Conservation (phyloP, 805 yeast genomes). For the Monosporozyma yasuniensis region DNA sequence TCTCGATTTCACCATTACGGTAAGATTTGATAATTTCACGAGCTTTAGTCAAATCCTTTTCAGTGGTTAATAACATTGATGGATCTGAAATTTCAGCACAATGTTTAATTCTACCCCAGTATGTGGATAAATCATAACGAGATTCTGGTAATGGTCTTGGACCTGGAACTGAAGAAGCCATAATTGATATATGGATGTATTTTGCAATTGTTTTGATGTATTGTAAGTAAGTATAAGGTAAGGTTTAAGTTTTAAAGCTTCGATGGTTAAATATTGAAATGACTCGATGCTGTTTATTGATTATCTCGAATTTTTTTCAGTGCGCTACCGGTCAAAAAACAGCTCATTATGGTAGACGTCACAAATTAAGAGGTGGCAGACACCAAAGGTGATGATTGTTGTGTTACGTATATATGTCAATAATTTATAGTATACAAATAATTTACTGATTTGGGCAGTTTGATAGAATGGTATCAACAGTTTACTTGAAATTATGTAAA, state of each 20-base stretch:
- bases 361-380: background rate
- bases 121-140: slow-evolving; percentile 67
- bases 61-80: slow-evolving; percentile 67
- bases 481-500: too few species aligned
- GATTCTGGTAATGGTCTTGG: slow-evolving; percentile 73
- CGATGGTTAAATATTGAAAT: background rate
- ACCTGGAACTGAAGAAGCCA: slow-evolving; percentile 89
- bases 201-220: background rate
- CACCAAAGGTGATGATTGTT: too few species aligned
- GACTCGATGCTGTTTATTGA: background rate
- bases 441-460: too few species aligned
- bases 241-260: too few species aligned
- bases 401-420: too few species aligned
- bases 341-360: background rate
- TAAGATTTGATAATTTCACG: slow-evolving; percentile 59
- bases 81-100: slow-evolving; percentile 93
- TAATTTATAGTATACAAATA: too few species aligned
- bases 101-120: slow-evolving; percentile 91
- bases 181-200: slow-evolving; percentile 18
- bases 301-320: background rate
- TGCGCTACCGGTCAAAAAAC: background rate
- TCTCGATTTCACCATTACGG: slow-evolving; percentile 53
- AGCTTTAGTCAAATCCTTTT: slow-evolving; percentile 53
- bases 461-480: too few species aligned
- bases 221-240: background rate